These are phyloP conservation scores for Euphorbia celastroides DNA, from an alignment of 441 rosid species.

Conservation along the genomic window DNA sequence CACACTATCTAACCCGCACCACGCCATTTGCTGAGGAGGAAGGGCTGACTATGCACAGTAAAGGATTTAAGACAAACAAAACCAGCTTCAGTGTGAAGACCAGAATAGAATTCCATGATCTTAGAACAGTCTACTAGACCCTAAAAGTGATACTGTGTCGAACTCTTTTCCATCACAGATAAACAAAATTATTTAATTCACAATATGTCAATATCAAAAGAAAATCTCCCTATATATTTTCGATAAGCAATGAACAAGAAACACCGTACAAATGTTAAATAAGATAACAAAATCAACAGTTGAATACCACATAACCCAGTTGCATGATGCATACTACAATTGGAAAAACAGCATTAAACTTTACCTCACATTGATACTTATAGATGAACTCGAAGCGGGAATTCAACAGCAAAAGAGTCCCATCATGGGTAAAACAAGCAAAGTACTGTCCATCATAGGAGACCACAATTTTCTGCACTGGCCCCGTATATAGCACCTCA, in stretches of 20 bases:
- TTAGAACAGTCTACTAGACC: not conserved
- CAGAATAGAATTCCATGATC: not conserved
- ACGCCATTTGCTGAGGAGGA: constrained; percentile 95
- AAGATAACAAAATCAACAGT: not conserved
- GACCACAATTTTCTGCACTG: constrained; percentile 75
- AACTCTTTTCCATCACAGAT: not conserved
- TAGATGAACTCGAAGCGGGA: constrained; percentile 45
- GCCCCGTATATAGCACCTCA: constrained; percentile 41
- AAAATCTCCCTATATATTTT: not conserved
- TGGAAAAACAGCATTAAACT: constrained; percentile 1
- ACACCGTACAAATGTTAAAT: not conserved
- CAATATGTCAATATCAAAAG: not conserved
- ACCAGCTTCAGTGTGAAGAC: not conserved
- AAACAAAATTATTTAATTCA: too few species aligned
- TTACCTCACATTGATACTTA: constrained; percentile 75
- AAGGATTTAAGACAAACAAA: not conserved
- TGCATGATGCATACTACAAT: not conserved
- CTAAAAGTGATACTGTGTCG: not conserved
- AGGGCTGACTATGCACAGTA: constrained; percentile 63
- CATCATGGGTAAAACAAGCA: constrained; percentile 91
- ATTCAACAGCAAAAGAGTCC: constrained; percentile 66
- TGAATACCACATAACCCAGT: not conserved
- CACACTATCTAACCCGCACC: constrained; percentile 97
- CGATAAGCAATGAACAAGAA: not conserved
- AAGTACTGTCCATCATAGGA: constrained; percentile 74